Percentiles rank a stretch among this genome's conserved stretches.
Evolutionary conservation across 108 stramenopile species (phyloP).

Genomic region (Cyclotella cryptica): DNA sequence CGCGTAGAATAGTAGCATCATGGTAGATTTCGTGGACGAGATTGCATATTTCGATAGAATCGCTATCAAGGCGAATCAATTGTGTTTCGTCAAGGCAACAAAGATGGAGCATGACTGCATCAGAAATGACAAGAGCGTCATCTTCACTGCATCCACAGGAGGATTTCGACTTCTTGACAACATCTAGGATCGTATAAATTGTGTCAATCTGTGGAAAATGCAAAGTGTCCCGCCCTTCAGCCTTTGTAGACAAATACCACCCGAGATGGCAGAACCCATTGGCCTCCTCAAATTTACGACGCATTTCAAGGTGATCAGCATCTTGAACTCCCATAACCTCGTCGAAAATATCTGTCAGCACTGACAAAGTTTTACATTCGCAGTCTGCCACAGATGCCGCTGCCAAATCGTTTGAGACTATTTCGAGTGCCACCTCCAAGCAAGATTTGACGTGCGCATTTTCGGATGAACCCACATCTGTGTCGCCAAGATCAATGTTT

Average conservation of each 20-base stretch:
- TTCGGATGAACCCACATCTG: not conserved
- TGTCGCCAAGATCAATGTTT: not conserved
- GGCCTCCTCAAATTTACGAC: not conserved
- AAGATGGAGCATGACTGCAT: not conserved
- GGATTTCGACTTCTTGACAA: not conserved
- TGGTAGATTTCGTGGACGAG: not conserved
- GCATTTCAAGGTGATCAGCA: not conserved
- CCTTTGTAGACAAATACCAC: not conserved
- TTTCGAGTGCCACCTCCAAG: not conserved
- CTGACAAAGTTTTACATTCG: not conserved
- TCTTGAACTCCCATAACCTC: not conserved
- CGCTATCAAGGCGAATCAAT: not conserved
- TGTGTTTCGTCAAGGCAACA: not conserved
- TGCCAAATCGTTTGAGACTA: constrained; percentile 1
- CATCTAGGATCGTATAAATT: not conserved
- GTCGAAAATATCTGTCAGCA: not conserved
- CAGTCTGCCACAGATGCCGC: not conserved
- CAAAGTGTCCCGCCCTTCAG: no score
- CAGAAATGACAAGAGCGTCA: not conserved
- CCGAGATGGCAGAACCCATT: not conserved
- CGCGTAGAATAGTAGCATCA: no score
- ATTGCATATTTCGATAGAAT: not conserved
- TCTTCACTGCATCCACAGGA: not conserved
- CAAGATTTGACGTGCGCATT: not conserved
- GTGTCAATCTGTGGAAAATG: not conserved